Evolutionary conservation across 306 rosid species (phyloP).

Genomic region (Prinsepia uniflora): DNA sequence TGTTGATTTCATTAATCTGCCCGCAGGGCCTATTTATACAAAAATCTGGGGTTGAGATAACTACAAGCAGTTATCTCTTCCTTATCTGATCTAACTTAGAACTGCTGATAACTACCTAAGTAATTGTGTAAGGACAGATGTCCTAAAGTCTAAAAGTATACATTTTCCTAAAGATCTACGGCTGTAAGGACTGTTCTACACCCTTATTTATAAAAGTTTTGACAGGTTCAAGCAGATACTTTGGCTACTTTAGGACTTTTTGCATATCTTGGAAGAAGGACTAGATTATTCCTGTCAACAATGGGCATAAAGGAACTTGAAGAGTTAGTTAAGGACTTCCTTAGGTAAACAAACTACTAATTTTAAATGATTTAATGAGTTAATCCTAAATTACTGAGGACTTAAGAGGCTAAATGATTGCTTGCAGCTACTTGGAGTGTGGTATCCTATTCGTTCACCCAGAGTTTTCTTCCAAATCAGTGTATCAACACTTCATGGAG

Average conservation of each 20-base stretch:
- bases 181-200: too few relatives aligned
- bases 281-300: slow-evolving; percentile 57
- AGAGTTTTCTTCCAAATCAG: slow-evolving; percentile 42
- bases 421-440: slow-evolving; percentile 67
- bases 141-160: too few relatives aligned
- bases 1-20: too few relatives aligned
- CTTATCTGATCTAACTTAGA: too few relatives aligned
- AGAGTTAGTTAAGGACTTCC: slow-evolving; percentile 56
- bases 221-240: slow-evolving; percentile 50
- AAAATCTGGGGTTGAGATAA: too few relatives aligned
- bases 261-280: slow-evolving; percentile 65
- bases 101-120: too few relatives aligned
- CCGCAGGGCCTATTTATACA: too few relatives aligned
- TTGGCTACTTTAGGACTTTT: slow-evolving; percentile 61
- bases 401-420: slow-evolving; percentile 21
- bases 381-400: slow-evolving; percentile 5
- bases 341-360: slow-evolving; percentile 36
- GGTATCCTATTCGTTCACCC: slow-evolving; percentile 63
- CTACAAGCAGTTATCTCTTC: too few relatives aligned
- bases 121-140: too few relatives aligned
- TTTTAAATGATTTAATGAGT: background rate
- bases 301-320: slow-evolving; percentile 66
- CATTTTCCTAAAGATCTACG: too few relatives aligned
- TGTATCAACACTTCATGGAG: slow-evolving; percentile 70
- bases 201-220: slow-evolving; percentile 17